Conservation (phyloP, 1,139 yeast genomes). For the Meyerozyma athensensis region DNA sequence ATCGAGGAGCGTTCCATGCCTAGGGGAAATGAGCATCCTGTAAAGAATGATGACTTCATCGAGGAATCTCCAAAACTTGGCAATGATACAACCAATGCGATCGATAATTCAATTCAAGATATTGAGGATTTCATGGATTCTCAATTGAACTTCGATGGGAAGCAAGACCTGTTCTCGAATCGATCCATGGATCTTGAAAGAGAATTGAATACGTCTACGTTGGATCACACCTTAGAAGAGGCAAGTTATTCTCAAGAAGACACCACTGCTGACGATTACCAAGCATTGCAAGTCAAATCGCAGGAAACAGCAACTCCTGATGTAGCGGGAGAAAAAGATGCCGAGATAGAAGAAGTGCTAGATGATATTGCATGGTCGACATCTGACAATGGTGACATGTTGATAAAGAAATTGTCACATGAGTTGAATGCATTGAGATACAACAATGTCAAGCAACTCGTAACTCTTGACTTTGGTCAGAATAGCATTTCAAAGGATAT, state of each 20-base stretch:
- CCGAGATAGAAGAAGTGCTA: conserved; percentile 60
- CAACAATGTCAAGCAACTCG: conserved; percentile 34
- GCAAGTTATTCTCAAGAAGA: conserved; percentile 1
- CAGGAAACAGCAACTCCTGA: conserved; percentile 3
- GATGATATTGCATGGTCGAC: conserved; percentile 74
- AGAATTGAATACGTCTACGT: not conserved
- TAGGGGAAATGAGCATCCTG: conserved; percentile 5
- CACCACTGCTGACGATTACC: not conserved
- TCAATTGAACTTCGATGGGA: conserved; percentile 18
- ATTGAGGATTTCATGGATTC: conserved; percentile 39
- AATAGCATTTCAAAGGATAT: conserved; percentile 33
- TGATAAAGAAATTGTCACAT: conserved; percentile 52
- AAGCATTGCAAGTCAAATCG: not conserved
- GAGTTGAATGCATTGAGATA: conserved; percentile 33
- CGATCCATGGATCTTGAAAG: not conserved
- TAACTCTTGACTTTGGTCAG: conserved; percentile 34
- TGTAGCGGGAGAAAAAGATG: conserved; percentile 27
- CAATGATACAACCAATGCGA: conserved; percentile 11
- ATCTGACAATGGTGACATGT: conserved; percentile 53
- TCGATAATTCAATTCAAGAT: conserved; percentile 38
- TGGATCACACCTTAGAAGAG: not conserved
- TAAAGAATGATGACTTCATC: conserved; percentile 9
- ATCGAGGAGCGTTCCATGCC: conserved; percentile 7
- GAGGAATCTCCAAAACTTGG: conserved; percentile 18
- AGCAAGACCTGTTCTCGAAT: not conserved